Evolutionary conservation across 495 filamentous ascomycete genomes (phyloP).

Genomic region (Pseudoneurospora amorphoporcata): DNA sequence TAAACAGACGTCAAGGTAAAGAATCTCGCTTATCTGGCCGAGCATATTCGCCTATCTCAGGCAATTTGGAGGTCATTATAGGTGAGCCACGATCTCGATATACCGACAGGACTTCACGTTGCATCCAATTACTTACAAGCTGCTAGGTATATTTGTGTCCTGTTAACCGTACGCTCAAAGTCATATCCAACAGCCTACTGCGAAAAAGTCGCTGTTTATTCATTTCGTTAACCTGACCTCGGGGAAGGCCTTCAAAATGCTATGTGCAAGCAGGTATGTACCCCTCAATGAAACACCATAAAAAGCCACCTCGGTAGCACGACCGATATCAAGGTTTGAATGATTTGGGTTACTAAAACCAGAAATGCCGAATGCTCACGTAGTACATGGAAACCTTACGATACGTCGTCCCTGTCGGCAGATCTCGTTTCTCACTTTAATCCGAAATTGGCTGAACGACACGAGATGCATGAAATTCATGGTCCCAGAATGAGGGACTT

Average conservation of each 20-base stretch:
- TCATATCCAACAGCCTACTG: neutral
- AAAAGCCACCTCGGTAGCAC: neutral
- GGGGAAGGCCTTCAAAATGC: neutral
- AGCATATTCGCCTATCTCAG: neutral
- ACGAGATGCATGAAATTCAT: neutral
- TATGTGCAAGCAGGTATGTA: neutral
- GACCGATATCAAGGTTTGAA: neutral
- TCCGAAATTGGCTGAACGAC: neutral
- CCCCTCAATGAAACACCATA: neutral
- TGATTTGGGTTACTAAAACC: neutral
- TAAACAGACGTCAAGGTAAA: neutral
- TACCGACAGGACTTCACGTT: neutral
- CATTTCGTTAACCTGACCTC: neutral
- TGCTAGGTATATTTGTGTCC: neutral
- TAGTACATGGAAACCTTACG: neutral
- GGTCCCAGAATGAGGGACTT: neutral
- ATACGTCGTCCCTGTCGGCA: neutral
- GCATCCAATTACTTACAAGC: neutral
- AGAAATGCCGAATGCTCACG: neutral
- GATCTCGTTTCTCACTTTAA: neutral
- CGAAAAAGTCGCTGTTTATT: neutral
- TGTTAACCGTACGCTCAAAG: neutral
- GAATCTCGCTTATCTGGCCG: neutral
- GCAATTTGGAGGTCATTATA: neutral
- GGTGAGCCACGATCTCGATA: neutral